These are phyloP conservation scores for Penicillium dipodomyicola DNA, from an alignment of 495 filamentous ascomycete species.

Conservation along the genomic window DNA sequence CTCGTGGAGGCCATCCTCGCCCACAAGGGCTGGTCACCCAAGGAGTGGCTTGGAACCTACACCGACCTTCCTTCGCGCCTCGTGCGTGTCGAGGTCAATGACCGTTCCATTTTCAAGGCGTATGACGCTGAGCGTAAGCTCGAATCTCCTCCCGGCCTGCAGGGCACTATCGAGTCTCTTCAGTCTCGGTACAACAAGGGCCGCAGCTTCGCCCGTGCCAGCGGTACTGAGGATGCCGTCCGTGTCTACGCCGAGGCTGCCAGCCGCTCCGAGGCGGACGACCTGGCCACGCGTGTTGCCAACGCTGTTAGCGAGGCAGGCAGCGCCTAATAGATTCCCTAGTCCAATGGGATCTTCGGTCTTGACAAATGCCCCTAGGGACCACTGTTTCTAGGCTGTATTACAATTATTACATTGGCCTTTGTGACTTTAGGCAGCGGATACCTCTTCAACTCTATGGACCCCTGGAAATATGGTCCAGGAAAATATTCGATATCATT, in stretches of 20 bases:
- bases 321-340: slow-evolving; percentile 17
- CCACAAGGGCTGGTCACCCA: slow-evolving; percentile 86
- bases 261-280: slow-evolving; percentile 77
- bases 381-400: neutral
- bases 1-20: slow-evolving; percentile 93
- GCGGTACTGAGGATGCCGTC: slow-evolving; percentile 94
- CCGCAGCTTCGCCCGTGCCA: slow-evolving; percentile 84
- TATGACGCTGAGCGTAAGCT: slow-evolving; percentile 89
- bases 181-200: slow-evolving; percentile 91
- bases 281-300: slow-evolving; percentile 78
- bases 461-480: slow-evolving; percentile 10
- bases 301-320: slow-evolving; percentile 60
- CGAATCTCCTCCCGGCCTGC: slow-evolving; percentile 71
- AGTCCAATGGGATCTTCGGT: too few species aligned
- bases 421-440: neutral
- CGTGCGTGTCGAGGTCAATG: slow-evolving; percentile 81
- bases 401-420: slow-evolving; percentile 5
- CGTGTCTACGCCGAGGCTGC: slow-evolving; percentile 97
- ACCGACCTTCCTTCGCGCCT: slow-evolving; percentile 95
- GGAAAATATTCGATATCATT: slow-evolving; percentile 22
- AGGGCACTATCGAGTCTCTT: slow-evolving; percentile 78
- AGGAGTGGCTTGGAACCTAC: slow-evolving; percentile 92
- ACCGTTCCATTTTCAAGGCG: slow-evolving; percentile 84
- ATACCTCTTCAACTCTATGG: neutral
- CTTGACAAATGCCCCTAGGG: slow-evolving; percentile 3